Evolutionary conservation across 2,329 filamentous ascomycete genomes (phyloP), one percentile per base, ranked within the genome.

Genomic region (Aspergillus phoenicis): DNA sequence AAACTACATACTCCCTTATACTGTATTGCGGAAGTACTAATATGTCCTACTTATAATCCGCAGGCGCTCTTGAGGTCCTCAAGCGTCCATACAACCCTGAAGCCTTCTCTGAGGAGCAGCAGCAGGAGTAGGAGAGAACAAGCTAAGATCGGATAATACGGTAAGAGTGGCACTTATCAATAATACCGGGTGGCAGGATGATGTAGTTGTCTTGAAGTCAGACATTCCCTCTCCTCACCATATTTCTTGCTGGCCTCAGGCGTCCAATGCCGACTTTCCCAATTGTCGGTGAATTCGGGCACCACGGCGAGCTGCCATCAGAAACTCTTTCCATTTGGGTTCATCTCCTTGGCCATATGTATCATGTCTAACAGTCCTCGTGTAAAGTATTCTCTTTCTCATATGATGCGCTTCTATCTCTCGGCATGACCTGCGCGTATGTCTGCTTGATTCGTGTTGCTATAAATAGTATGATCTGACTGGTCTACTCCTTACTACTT

Each of bases 21-120:
- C 10, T n/a, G 33, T 28, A 10, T 13, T 43, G n/a, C 45, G 33
- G 26, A 43, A 49, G 54, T 51, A 52, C 55, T 54, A 48, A 58
- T 53, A 28, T 49, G 59, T 39, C 45, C 5, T 33, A 11, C 4
- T 15, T 13, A 20, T 13, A 13, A 36, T 43, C 52, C 30, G 33
- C 45, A 77, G 75, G 70, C 53, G 63, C 62, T 20, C 54, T 77
- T 28, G 75, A 77, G 64, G 70, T 76, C 43, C 74, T 77, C 52
- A 72, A 65, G 59, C 73, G 74, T n/a, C 71, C 72, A 8, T 54
- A 59, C 15, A 60, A 62, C 53, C 2, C 53, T 38, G 39, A 58
- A n/a, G 17, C 41, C 48, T 45, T 58, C 8, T 48, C 61, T 22
- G 64, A 64, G 30, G 20, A 57, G 11, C 24, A 55, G 62, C 41